Evolutionary conservation across 352 stramenopile species (phyloP), one percentile per base, ranked within the genome.

Genomic region (Globisporangium radiosum): DNA sequence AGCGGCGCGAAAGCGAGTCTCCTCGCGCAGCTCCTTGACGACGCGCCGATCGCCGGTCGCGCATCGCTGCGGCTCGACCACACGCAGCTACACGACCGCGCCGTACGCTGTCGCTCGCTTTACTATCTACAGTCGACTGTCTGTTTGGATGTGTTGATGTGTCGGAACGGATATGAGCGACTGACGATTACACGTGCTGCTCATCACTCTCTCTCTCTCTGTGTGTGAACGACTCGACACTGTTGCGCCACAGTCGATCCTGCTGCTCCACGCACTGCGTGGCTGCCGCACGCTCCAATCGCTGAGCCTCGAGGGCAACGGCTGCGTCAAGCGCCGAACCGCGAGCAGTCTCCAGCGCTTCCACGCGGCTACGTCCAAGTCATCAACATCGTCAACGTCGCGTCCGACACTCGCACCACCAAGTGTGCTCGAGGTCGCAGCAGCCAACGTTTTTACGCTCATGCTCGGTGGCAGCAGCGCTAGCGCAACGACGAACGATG

Each of bases 251-350:
- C 25, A 90, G 78, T 76, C 75, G 0, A 52, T 88, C 19, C 47
- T 87, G 44, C 58, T 92, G 43, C 63, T 90, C 13, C 73, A 86
- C 45, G 77, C 82, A 13, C 68, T 92, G 43, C 70, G 76, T 52
- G 67, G 65, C 0, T 87, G 76, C 52, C 71, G 75, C 43, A 73
- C 71, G 3, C 53, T 92, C 6, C 60, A 73, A 5, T 85, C 75
- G 17, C 64, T 92, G 5, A 89, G 81, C 43, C 75, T 92, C 5
- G 79, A 92, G 52, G 76, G 77, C 52, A 92, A 90, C 53, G 82
- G 80, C 7, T 79, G 80, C 51, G 56, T 81, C 0, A 71, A 67
- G 50, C 67, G 78, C 25, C 57, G 70, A 3, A 56, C 52, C 1
- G 62, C 73, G 25, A 59, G 53, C 33, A 73, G 62, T 14, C 38